Base-by-base conservation (phyloP, 768 basidiomycete genomes). In the Dentipellis fragilis region DNA sequence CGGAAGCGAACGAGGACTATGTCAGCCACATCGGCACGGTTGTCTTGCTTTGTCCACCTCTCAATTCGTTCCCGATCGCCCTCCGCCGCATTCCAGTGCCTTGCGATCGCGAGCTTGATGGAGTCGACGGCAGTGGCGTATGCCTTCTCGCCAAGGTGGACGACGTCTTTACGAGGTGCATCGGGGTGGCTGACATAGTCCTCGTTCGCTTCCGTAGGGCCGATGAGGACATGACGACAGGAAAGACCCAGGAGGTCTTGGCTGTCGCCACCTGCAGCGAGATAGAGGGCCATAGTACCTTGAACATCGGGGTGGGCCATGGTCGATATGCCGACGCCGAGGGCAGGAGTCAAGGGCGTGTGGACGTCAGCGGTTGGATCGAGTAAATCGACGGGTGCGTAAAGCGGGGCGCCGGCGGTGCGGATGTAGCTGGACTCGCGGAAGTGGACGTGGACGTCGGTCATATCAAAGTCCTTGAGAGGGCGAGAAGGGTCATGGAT, bases 361-460 rank as follows among this genome's bases (percentile, higher is more conserved):
- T 17, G 17, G 38, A 40, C 37, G 14, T 35, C 29, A 22, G n/a
- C 42, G 22, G 10, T 12, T 16, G 52, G 14, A 12, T 54, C 40
- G 0, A 19, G 10, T 38, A 38, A 48, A 40, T 12, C 56, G 23
- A n/a, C 23, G 21, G 21, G 17, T 19, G 12, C 4, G 29, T 22
- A 17, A 37, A 54, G 52, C 19, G 21, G 22, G 2, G 52, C 39
- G 19, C 52, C 23, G 5, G 39, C 52, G 12, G 6, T 21, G 19
- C n/a, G 52, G 21, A 14, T 40, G 52, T 46, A 54, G 22, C 40
- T 6, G n/a, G 52, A 54, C 52, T 54, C 70, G 23, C 71, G 68
- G 57, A 54, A 74, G 14, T 69, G 73, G 36, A 75, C 59, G 48
- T 75, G 69, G 63, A 75, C 58, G 53, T 74, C 66, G 39, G 50